These are phyloP conservation scores for Boletus bicolor DNA, from an alignment of 768 basidiomycete genomes.

Conservation along the genomic window DNA sequence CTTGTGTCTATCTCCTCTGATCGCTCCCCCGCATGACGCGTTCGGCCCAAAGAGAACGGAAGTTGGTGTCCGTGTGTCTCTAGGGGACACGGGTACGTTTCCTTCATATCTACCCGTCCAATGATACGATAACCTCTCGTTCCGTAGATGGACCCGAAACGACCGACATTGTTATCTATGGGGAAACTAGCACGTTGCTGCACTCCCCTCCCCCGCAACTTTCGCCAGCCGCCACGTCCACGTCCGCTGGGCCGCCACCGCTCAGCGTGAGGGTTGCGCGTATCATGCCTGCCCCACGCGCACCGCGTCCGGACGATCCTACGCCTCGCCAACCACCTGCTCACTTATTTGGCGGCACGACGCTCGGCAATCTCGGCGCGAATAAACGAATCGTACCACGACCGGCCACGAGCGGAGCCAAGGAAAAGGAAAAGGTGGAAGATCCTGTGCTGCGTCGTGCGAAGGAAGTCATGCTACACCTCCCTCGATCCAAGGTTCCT, in stretches of 20 bases:
- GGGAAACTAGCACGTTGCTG: slow-evolving; percentile 29
- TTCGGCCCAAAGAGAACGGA: slow-evolving; percentile 36
- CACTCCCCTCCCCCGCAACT: slow-evolving; percentile 9
- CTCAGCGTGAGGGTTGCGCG: slow-evolving; percentile 53
- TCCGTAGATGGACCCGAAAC: slow-evolving; percentile 62
- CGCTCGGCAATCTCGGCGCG: slow-evolving; percentile 16
- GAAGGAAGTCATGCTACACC: slow-evolving; percentile 37
- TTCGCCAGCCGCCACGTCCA: slow-evolving; percentile 17
- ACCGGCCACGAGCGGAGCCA: slow-evolving; percentile 15
- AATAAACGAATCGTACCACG: slow-evolving; percentile 23
- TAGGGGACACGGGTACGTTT: slow-evolving; percentile 61
- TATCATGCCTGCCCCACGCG: slow-evolving; percentile 42
- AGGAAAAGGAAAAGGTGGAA: slow-evolving; percentile 19
- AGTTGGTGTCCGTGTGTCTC: slow-evolving; percentile 60
- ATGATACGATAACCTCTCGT: neutral
- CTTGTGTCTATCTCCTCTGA: slow-evolving; percentile 51
- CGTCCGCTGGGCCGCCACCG: slow-evolving; percentile 20
- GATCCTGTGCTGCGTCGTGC: slow-evolving; percentile 35
- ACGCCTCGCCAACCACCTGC: slow-evolving; percentile 67
- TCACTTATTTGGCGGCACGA: slow-evolving; percentile 16
- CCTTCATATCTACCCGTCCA: neutral
- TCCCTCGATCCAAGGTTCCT: slow-evolving; percentile 29
- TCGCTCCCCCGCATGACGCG: slow-evolving; percentile 20
- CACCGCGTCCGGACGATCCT: slow-evolving; percentile 73
- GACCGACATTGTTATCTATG: slow-evolving; percentile 61